phyloP scores from a whole-genome alignment of 2,329 filamentous ascomycete genomes.

The Sordariomycetes sp. region DNA sequence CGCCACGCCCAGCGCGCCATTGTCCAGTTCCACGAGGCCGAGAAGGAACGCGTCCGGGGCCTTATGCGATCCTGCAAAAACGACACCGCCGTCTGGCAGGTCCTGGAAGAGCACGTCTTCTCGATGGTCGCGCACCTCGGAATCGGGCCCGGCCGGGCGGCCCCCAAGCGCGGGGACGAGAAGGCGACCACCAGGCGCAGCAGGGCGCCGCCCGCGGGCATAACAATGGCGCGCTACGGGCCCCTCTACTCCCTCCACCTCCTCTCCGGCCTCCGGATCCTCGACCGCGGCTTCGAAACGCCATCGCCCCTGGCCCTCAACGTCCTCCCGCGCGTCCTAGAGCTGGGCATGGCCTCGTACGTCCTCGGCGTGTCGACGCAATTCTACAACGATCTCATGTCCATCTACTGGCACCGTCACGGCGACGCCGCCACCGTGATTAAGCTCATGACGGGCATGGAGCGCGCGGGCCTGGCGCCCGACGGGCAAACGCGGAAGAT shows the following conservation, averaged over 20 bases:
- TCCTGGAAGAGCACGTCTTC: conserved; percentile 59
- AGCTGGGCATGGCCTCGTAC: conserved; percentile 57
- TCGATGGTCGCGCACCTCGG: conserved; percentile 44
- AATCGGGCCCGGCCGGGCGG: conserved; percentile 18
- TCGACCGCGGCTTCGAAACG: conserved; percentile 45
- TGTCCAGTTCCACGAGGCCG: conserved; percentile 23
- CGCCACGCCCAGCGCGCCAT: background rate
- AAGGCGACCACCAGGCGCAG: conserved; percentile 7
- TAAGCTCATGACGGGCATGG: conserved; percentile 54
- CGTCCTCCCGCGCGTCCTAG: conserved; percentile 57
- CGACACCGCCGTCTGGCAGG: conserved; percentile 56
- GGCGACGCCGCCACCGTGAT: conserved; percentile 46
- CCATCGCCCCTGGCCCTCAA: conserved; percentile 49
- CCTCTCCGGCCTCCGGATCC: conserved; percentile 40
- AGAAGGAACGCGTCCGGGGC: conserved; percentile 39
- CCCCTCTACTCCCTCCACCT: conserved; percentile 55
- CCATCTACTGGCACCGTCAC: conserved; percentile 49
- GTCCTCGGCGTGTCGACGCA: conserved; percentile 60
- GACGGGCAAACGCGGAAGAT: conserved; percentile 34
- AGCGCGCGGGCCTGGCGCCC: conserved; percentile 47
- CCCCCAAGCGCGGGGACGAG: background rate
- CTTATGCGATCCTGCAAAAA: conserved; percentile 44
- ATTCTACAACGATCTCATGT: conserved; percentile 58
- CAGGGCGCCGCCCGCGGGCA: conserved; percentile 10
- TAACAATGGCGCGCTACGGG: conserved; percentile 46